Percentiles rank a stretch among this genome's conserved stretches.
These are phyloP conservation scores for Iberis pinnata DNA, from an alignment of 345 rosid genomes.

Conservation along the genomic window DNA sequence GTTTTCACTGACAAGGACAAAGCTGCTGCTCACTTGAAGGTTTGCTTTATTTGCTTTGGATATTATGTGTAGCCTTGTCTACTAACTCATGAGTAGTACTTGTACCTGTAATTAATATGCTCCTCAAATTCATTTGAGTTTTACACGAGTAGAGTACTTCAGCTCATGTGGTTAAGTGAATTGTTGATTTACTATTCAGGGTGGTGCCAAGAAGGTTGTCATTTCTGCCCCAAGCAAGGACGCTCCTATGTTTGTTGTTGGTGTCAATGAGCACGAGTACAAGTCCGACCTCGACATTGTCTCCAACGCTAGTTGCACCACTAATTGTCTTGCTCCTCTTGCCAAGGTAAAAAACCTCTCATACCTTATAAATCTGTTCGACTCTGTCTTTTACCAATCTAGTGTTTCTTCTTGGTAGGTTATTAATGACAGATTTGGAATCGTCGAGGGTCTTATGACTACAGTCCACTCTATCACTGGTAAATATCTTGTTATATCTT, in stretches of 20 bases:
- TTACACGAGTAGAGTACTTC: too few species aligned
- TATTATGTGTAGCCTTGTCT: too few species aligned
- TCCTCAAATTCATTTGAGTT: too few species aligned
- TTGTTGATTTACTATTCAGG: slow-evolving; percentile 35
- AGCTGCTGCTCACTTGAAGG: slow-evolving; percentile 97
- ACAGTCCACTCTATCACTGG: slow-evolving; percentile 87
- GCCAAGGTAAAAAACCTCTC: slow-evolving; percentile 55
- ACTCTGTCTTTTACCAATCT: background rate
- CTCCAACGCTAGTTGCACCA: slow-evolving; percentile 96
- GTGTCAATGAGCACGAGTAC: slow-evolving; percentile 33
- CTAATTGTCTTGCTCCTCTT: slow-evolving; percentile 94
- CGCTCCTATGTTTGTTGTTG: slow-evolving; percentile 94
- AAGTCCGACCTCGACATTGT: slow-evolving; percentile 61
- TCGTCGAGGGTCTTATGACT: slow-evolving; percentile 92
- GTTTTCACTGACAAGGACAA: slow-evolving; percentile 95
- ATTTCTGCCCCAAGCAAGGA: slow-evolving; percentile 38
- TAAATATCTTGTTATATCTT: too few species aligned
- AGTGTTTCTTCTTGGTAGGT: slow-evolving; percentile 39
- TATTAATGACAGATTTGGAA: slow-evolving; percentile 79
- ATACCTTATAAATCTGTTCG: background rate
- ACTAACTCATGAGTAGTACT: too few species aligned
- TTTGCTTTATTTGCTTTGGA: too few species aligned
- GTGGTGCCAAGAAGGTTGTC: slow-evolving; percentile 87
- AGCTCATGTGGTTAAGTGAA: too few species aligned
- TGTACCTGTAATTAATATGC: too few species aligned